Evolutionary conservation across 768 basidiomycete species (phyloP).

Genomic region (Tylopilus balloui): DNA sequence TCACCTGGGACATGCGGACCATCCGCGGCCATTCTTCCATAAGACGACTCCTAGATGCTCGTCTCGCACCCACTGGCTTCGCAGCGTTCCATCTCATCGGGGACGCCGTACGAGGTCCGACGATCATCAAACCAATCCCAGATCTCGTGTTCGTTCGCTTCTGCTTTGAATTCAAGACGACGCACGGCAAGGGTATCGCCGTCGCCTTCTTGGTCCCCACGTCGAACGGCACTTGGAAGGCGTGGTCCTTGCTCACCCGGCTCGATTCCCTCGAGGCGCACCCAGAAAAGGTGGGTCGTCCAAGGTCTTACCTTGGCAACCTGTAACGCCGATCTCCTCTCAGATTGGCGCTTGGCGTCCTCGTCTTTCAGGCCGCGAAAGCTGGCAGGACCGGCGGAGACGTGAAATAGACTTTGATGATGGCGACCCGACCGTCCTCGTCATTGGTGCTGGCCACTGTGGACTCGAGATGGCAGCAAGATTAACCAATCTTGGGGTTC

Average conservation of each 20-base stretch:
- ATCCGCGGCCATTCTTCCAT: constrained; percentile 38
- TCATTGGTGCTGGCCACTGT: constrained; percentile 63
- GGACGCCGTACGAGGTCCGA: constrained; percentile 26
- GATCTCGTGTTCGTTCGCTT: constrained; percentile 56
- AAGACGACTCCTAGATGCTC: constrained; percentile 34
- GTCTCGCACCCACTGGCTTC: constrained; percentile 26
- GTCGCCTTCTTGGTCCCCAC: constrained; percentile 47
- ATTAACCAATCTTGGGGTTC: constrained; percentile 51
- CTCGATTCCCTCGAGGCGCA: constrained; percentile 51
- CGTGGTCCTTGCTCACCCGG: constrained; percentile 54
- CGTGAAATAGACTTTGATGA: constrained; percentile 42
- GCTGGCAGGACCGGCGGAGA: constrained; percentile 46
- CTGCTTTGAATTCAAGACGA: constrained; percentile 52
- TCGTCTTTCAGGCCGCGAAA: constrained; percentile 38
- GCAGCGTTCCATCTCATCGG: constrained; percentile 18
- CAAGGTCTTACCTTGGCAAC: background rate
- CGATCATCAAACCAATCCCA: constrained; percentile 39
- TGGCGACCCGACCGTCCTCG: constrained; percentile 50
- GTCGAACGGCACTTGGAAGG: constrained; percentile 46
- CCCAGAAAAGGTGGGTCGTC: constrained; percentile 39
- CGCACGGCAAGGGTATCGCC: constrained; percentile 46
- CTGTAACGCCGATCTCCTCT: background rate
- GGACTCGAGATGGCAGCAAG: constrained; percentile 62
- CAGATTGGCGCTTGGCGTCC: constrained; percentile 39
- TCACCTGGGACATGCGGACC: constrained; percentile 54